Conservation (phyloP, 805 yeast genomes). For the baker's yeast (Saccharomyces cerevisiae) region DNA sequence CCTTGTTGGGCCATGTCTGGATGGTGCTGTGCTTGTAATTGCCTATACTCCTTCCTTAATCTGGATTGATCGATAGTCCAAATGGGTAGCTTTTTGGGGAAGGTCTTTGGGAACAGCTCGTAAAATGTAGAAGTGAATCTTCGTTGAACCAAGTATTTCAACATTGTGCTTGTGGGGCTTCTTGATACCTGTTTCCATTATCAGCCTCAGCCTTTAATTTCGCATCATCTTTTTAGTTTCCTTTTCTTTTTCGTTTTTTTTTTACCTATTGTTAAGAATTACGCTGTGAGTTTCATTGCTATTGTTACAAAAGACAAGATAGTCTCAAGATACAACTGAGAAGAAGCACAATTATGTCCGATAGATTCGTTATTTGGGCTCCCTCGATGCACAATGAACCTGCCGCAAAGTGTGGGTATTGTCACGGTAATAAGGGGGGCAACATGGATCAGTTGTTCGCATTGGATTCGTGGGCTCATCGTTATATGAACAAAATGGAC, state of each 20-base stretch:
- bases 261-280: background rate
- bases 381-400: slow-evolving; percentile 39
- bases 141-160: background rate
- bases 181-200: background rate
- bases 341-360: slow-evolving; percentile 10
- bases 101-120: slow-evolving; percentile 65
- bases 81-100: slow-evolving; percentile 60
- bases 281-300: background rate
- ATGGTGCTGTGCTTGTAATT: slow-evolving; percentile 64
- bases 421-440: slow-evolving; percentile 42
- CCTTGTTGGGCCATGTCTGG: slow-evolving; percentile 52
- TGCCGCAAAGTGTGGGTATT: slow-evolving; percentile 59
- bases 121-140: slow-evolving; percentile 37
- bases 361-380: slow-evolving; percentile 33
- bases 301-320: background rate
- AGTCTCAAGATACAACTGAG: background rate
- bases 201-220: background rate
- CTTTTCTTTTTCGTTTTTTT: background rate
- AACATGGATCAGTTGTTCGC: slow-evolving; percentile 34
- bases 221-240: background rate
- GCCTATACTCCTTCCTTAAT: slow-evolving; percentile 67
- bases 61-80: slow-evolving; percentile 49
- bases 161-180: background rate
- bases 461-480: slow-evolving; percentile 30
- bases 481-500: slow-evolving; percentile 4